Base-by-base conservation (phyloP, 2,329 filamentous ascomycete genomes). In the Daldinia sp. region DNA sequence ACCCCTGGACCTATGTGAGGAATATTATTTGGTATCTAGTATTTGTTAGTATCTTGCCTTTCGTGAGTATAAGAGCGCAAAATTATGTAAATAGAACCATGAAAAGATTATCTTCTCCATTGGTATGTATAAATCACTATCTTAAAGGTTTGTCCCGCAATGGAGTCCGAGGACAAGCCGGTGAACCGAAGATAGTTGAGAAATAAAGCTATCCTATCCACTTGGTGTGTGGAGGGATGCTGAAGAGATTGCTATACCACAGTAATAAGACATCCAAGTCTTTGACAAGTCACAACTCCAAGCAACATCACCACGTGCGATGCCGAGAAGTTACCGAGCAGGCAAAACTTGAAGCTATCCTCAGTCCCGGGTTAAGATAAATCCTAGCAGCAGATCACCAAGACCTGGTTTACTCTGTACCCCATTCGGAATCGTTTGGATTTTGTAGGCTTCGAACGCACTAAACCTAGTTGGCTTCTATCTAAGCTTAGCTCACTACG, bases 311-410 rank as follows among this genome's bases (percentile, higher is more conserved):
- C 21, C 21, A 45, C 39, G 39, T 45, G 39, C 21, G 17, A 27
- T 15, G 13, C 39, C 39, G 39, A 43, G 6, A 25, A 43, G 21
- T 43, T 43, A 3, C 39, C 39, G 39, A 45, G 39, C 3, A 7
- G 13, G 21, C 21, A 17, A 48, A 21, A 15, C 45, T 48, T 47
- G 55, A 45, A 45, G 6, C 21, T 1, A n/a, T 43, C 21, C 9
- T 43, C 39, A 27, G 1, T 45, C 13, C 39, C 21, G 27, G 39
- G 48, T 48, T 58, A 43, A 41, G 45, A 58, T 10, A 23, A 63
- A 69, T 70, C 69, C 69, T 48, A 47, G 67, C 19, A 65, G 67
- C 34, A 64, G 64, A 71, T 71, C 69, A 67, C 65, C 64, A 66
- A 52, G 61, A 66, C 59, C 61, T 63, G 68, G 68, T 67, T 64